phyloP scores from a whole-genome alignment of 2,329 filamentous ascomycete species.

The Coniochaeta ligniaria region DNA sequence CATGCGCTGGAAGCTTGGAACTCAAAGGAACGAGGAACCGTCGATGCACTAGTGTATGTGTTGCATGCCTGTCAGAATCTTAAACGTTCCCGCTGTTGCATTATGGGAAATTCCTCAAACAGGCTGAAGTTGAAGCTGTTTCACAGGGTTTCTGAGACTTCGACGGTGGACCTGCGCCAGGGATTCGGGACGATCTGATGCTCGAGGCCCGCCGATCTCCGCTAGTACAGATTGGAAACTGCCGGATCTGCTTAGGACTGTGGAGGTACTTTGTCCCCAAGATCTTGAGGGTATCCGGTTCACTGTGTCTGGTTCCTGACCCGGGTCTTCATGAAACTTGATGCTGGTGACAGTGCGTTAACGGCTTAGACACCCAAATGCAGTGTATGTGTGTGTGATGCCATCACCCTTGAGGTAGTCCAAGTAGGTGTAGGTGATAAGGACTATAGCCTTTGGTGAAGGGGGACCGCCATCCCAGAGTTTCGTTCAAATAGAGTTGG shows the following conservation, averaged over 20 bases:
- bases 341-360: no score
- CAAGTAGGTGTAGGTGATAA: no score
- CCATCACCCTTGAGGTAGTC: no score
- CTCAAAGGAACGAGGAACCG: not conserved
- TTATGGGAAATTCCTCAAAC: slow-evolving; percentile 19
- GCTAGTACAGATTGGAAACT: not conserved
- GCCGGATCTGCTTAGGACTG: not conserved
- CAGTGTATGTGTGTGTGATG: no score
- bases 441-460: no score
- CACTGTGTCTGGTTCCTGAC: no score
- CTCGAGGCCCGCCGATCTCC: slow-evolving; percentile 1
- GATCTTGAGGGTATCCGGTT: no score
- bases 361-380: no score
- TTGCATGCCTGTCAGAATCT: not conserved
- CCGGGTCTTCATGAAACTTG: no score
- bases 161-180: slow-evolving; percentile 4
- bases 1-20: not conserved
- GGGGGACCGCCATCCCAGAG: no score
- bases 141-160: slow-evolving; percentile 20
- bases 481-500: no score
- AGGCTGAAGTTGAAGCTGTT: slow-evolving; percentile 30
- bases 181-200: slow-evolving; percentile 2
- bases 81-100: not conserved
- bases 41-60: not conserved
- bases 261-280: no score